These are phyloP conservation scores for Fusarium metavorans DNA, from an alignment of 2,329 filamentous ascomycete genomes.

Conservation along the genomic window DNA sequence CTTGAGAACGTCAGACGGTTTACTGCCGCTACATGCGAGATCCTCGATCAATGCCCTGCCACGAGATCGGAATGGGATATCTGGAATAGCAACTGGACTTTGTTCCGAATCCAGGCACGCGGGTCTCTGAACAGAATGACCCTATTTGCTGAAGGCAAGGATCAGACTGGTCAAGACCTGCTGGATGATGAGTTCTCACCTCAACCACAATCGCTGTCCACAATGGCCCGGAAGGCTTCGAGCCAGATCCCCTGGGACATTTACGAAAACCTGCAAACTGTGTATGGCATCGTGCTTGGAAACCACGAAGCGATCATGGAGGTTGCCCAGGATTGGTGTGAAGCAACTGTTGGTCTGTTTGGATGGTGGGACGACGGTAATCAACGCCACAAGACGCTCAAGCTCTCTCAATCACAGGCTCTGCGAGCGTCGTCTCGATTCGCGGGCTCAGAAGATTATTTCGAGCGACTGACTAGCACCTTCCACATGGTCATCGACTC, in stretches of 20 bases:
- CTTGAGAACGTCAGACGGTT: constrained; percentile 83
- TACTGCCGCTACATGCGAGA: constrained; percentile 73
- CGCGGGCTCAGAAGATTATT: constrained; percentile 74
- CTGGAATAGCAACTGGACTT: constrained; percentile 81
- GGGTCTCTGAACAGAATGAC: constrained; percentile 78
- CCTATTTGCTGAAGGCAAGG: constrained; percentile 81
- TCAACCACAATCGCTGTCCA: constrained; percentile 67
- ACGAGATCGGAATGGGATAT: constrained; percentile 83
- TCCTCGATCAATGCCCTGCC: constrained; percentile 81
- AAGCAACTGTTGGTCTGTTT: constrained; percentile 84
- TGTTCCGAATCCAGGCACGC: constrained; percentile 82
- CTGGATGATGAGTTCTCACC: constrained; percentile 51
- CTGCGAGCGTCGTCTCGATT: constrained; percentile 55
- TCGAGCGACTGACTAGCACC: constrained; percentile 77
- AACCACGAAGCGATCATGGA: constrained; percentile 80
- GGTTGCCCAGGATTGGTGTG: constrained; percentile 89
- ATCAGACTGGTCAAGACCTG: constrained; percentile 55
- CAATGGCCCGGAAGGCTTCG: constrained; percentile 80
- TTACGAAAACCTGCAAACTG: constrained; percentile 83
- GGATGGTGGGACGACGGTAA: constrained; percentile 94
- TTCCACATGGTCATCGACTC: constrained; percentile 77
- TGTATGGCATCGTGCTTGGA: constrained; percentile 86
- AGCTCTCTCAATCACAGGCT: constrained; percentile 55
- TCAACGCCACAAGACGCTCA: constrained; percentile 55
- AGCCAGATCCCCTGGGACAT: constrained; percentile 91